Evolutionary conservation across 1,139 yeast genomes (phyloP), one percentile per base, ranked within the genome.

Genomic region (Suhomyces panamericanus): DNA sequence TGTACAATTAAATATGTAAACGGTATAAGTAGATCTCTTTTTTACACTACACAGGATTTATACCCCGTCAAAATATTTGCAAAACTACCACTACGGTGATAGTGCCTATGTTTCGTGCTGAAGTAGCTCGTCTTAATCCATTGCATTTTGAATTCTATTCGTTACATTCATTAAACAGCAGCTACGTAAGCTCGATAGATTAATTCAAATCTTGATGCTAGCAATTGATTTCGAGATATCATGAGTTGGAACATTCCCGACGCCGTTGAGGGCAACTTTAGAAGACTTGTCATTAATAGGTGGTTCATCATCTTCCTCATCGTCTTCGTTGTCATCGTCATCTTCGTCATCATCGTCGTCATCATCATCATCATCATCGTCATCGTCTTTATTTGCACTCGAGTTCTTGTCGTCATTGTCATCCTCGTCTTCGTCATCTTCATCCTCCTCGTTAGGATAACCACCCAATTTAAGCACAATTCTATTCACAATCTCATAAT

Each of bases 401-500:
- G 49, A 47, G 27, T 56, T 55, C 32, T 58, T 55, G 8, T 59
- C 58, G 2, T 62, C 63, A n/a, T 78, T 78, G 24, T 20, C 24
- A 20, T 20, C 24, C 3, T 79, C 82, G 1, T 83, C 88, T 4
- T 83, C 88, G 4, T 83, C 89, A 1, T 83, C 89, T 1, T 84
- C 90, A 28, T 85, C 90, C 1, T 83, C 91, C 10, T 81, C 90
- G n/a, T 88, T 88, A 1, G 96, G 96, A 63, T 87, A 87, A 0
- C 96, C 96, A 35, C 96, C 96, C 43, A 89, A 67, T 59, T 88
- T 87, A 63, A 84, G 72, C 3, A 88, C 96, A 49, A 88, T 80
- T 59, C 80, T 83, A 58, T 89, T 93, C 26, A 89, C 96, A 55
- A 91, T 85, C 64, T 90, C 96, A 65, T 88, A 87, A 79, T 86